Conservation (phyloP, 1,139 yeast genomes). For the Suzukiozyma palmioleophila region DNA sequence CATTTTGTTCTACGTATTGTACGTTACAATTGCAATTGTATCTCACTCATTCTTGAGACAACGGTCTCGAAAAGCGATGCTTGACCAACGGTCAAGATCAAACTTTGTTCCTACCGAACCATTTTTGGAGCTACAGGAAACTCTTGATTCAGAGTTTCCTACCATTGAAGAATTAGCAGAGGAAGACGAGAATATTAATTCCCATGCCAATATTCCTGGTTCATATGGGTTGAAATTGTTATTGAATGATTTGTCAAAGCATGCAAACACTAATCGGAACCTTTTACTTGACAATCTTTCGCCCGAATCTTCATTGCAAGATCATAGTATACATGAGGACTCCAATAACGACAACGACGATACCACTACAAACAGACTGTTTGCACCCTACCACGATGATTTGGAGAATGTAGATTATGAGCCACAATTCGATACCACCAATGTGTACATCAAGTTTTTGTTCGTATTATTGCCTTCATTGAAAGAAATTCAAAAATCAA, state of each 20-base stretch:
- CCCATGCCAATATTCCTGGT: constrained; percentile 14
- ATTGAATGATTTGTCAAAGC: constrained; percentile 29
- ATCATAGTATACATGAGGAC: too few relatives aligned
- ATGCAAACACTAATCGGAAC: constrained; percentile 14
- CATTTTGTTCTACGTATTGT: constrained; percentile 46
- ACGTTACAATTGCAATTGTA: constrained; percentile 45
- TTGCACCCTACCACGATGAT: constrained; percentile 2
- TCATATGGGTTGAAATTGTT: constrained; percentile 33
- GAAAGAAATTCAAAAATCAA: constrained; percentile 1
- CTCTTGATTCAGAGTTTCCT: constrained; percentile 20
- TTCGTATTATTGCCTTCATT: background rate
- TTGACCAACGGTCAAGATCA: constrained; percentile 29
- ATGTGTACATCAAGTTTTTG: background rate
- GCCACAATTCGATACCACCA: background rate
- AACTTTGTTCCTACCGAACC: constrained; percentile 13
- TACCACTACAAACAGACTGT: background rate
- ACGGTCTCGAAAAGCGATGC: constrained; percentile 14
- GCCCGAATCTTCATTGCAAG: background rate
- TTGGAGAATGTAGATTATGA: background rate
- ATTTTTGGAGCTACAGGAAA: constrained; percentile 16
- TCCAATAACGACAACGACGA: too few relatives aligned
- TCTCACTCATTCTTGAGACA: constrained; percentile 24
- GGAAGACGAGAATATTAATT: constrained; percentile 18
- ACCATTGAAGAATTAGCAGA: constrained; percentile 25
- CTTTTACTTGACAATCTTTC: background rate